Base-by-base conservation (phyloP, 1,139 yeast species). In the Suzukiozyma palmioleophila region DNA sequence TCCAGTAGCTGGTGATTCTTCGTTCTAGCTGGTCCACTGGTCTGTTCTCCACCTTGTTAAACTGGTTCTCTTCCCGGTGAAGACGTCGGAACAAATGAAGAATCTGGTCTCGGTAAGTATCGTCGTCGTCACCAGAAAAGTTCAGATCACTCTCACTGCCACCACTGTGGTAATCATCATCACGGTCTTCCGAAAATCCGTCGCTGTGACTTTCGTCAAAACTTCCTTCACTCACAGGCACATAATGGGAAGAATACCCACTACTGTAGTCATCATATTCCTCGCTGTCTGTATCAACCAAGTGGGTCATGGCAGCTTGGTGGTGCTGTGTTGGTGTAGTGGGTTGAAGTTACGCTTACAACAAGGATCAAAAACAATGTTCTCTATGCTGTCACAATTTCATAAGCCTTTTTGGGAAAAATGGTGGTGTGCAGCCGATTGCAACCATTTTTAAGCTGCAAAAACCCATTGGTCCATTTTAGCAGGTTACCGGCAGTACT, bases 1-100 rank as follows among this genome's bases (percentile, higher is more conserved):
- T 10, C 35, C 35, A 32, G 14, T 32, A 32, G 15, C 11, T 32
- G 9, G 21, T 27, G 25, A 32, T 22, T 13, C 35, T 11, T 16
- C 3, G 27, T 32, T 32, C 27, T 32, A 32, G 14, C n/a, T 13
- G 16, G 13, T 21, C 27, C 8, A 32, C 21, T 1, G 27, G 27
- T 5, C 8, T 13, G n/a, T 32, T 32, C 13, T 32, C 26, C 14
- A 32, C 26, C 8, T 22, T 32, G 12, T 32, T 32, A 14, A 21
- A 24, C 27, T 32, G 18, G 25, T 32, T 14, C 15, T 32, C 35
- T 21, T 22, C 11, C 13, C 12, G 6, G 10, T 32, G n/a, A 26
- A 32, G 24, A 12, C 24, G 21, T 9, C 35, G 25, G 11, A 32
- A 2, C 16, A n/a, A 28, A 5, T 8, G 31, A 3, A 28, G 16